Evolutionary conservation across 805 yeast genomes (phyloP).

Genomic region (Cyberlindnera meyerae): DNA sequence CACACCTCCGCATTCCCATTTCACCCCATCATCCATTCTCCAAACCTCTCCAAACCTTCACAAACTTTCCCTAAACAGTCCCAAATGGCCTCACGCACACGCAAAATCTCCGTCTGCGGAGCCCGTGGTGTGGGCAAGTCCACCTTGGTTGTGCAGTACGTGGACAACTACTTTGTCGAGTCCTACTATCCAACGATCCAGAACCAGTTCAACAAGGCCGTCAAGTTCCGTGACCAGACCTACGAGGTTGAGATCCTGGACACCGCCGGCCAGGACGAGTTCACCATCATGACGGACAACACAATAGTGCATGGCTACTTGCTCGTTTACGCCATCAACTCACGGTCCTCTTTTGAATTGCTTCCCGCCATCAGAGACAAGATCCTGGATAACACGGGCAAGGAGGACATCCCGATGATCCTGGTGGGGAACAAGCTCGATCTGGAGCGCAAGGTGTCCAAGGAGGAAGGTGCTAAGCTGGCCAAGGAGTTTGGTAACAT

Average conservation of each 20-base stretch:
- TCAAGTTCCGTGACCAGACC: constrained; percentile 65
- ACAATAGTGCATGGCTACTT: constrained; percentile 79
- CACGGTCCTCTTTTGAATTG: constrained; percentile 72
- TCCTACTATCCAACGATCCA: constrained; percentile 89
- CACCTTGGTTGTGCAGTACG: constrained; percentile 77
- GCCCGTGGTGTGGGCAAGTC: constrained; percentile 87
- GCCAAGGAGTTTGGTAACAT: constrained; percentile 58
- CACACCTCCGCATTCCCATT: too few species aligned
- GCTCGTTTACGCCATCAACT: constrained; percentile 75
- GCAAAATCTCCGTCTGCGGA: constrained; percentile 84
- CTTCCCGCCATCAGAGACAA: constrained; percentile 76
- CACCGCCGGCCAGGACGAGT: constrained; percentile 93
- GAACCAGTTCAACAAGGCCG: constrained; percentile 70
- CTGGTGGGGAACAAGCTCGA: constrained; percentile 77
- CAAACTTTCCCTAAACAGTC: too few species aligned
- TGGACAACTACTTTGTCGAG: constrained; percentile 85
- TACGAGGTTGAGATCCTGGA: constrained; percentile 82
- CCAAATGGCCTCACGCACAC: constrained; percentile 36
- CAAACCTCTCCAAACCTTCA: too few species aligned
- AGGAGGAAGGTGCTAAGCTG: constrained; percentile 52
- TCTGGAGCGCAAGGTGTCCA: constrained; percentile 58
- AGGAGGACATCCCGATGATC: constrained; percentile 69
- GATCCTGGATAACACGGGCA: constrained; percentile 65
- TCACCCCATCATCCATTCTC: too few species aligned
- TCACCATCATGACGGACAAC: constrained; percentile 72